phyloP scores from a whole-genome alignment of 2,329 filamentous ascomycete species.

The Paecilomyces variotii region DNA sequence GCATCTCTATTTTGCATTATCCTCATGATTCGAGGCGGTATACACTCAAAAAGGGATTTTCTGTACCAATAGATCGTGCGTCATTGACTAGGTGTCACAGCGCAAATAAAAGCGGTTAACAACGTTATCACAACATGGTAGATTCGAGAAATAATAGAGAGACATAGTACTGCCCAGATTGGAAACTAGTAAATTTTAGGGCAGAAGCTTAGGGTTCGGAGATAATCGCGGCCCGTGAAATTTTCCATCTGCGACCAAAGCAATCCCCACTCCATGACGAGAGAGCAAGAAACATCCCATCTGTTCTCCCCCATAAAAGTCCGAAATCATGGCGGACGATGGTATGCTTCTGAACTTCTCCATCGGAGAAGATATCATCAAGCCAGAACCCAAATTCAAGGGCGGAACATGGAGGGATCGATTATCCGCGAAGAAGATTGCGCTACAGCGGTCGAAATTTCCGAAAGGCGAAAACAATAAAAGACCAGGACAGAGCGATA shows the following conservation, averaged over 20 bases:
- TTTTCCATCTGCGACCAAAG: slow-evolving; percentile 14
- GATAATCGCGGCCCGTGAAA: slow-evolving; percentile 22
- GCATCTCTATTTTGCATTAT: not conserved
- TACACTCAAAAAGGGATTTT: not conserved
- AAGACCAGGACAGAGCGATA: slow-evolving; percentile 13
- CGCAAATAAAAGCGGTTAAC: not conserved
- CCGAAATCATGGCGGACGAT: slow-evolving; percentile 72
- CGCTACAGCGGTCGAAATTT: slow-evolving; percentile 40
- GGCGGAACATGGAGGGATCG: slow-evolving; percentile 93
- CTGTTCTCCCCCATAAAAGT: slow-evolving; percentile 5
- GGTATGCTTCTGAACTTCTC: slow-evolving; percentile 92
- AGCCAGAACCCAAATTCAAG: slow-evolving; percentile 59
- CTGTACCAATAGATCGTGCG: not conserved
- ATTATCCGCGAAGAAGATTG: slow-evolving; percentile 66
- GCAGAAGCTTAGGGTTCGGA: slow-evolving; percentile 22
- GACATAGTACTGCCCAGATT: not conserved
- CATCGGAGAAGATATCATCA: slow-evolving; percentile 58
- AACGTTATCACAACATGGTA: too few relatives aligned
- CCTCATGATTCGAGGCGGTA: not conserved
- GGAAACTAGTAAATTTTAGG: slow-evolving; percentile 21
- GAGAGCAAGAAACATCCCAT: slow-evolving; percentile 15
- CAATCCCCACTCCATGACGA: not conserved
- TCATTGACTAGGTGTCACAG: not conserved
- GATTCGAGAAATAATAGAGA: too few relatives aligned
- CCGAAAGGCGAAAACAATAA: slow-evolving; percentile 2